Evolutionary conservation across 345 rosid species (phyloP).

Genomic region (Cardamine chenopodiifolia): DNA sequence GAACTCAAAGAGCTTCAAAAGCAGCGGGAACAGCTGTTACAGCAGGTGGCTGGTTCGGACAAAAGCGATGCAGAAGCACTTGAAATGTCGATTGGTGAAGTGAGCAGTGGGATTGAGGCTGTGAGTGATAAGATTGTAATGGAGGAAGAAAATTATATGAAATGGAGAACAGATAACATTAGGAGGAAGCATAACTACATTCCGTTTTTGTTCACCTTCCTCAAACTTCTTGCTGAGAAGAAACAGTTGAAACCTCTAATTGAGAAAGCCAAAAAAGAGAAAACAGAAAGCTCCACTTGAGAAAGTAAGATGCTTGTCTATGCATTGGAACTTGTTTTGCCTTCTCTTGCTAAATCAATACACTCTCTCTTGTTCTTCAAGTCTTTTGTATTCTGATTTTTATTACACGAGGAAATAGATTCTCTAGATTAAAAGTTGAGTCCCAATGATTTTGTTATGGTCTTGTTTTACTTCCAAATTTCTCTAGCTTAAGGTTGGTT

Average conservation of each 20-base stretch:
- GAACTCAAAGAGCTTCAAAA: constrained; percentile 90
- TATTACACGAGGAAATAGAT: constrained; percentile 26
- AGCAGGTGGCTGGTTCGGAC: constrained; percentile 59
- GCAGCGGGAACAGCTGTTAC: constrained; percentile 78
- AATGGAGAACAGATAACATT: constrained; percentile 94
- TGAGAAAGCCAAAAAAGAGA: constrained; percentile 98
- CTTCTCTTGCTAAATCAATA: neutral
- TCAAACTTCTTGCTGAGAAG: constrained; percentile 97
- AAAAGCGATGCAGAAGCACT: constrained; percentile 55
- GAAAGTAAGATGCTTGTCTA: neutral
- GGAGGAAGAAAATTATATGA: constrained; percentile 96
- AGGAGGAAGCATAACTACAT: constrained; percentile 97
- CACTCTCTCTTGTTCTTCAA: neutral
- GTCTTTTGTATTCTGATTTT: constrained; percentile 26
- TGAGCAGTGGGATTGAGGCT: constrained; percentile 71
- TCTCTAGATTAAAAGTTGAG: constrained; percentile 27
- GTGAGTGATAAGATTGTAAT: constrained; percentile 82
- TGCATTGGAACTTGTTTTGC: constrained; percentile 2
- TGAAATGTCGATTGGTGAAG: constrained; percentile 67
- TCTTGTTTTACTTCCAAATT: neutral
- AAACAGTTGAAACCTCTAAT: constrained; percentile 97
- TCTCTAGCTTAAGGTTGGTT: neutral
- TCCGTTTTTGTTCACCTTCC: constrained; percentile 92
- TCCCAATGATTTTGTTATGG: neutral
- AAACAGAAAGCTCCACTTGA: constrained; percentile 60